A percentile compares a stretch with the other conserved stretches of the same genome.
Conservation (phyloP, 208 protist genomes). For the Leishmania amazonensis region DNA sequence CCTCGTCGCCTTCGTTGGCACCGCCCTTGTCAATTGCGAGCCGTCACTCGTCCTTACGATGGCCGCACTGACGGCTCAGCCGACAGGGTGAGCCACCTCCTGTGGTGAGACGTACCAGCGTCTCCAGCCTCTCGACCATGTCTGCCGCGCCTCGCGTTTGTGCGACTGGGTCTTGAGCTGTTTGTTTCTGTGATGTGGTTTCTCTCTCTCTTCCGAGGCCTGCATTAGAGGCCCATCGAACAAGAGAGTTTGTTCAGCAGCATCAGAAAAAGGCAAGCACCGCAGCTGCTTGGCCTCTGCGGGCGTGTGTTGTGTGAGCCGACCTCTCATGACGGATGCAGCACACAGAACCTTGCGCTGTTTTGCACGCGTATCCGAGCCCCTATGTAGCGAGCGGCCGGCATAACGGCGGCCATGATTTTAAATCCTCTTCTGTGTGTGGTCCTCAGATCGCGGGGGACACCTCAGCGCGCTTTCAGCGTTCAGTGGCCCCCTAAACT, state of each 20-base stretch:
- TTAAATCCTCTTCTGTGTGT: background rate
- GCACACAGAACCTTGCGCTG: background rate
- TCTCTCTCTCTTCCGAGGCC: background rate
- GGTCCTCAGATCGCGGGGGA: background rate
- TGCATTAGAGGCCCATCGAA: background rate
- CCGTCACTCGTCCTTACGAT: background rate
- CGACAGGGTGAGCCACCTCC: background rate
- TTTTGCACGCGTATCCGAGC: background rate
- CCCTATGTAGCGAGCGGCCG: background rate
- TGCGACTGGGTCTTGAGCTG: background rate
- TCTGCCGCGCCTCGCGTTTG: background rate
- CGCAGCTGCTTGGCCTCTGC: background rate
- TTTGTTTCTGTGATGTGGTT: background rate
- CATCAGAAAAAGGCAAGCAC: background rate
- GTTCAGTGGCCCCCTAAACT: background rate
- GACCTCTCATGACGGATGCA: background rate
- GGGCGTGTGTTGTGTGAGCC: background rate
- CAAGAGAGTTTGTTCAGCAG: background rate
- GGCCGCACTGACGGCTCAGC: background rate
- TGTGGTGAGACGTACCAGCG: background rate
- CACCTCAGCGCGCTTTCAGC: background rate
- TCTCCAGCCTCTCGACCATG: background rate
- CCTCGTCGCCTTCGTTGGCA: conserved; percentile 5
- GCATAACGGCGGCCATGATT: background rate
- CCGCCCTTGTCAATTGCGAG: background rate